Percentiles rank a stretch among this genome's conserved stretches.
phyloP scores from a whole-genome alignment of 495 filamentous ascomycete species.

The Rostrohypoxylon terebratum region DNA sequence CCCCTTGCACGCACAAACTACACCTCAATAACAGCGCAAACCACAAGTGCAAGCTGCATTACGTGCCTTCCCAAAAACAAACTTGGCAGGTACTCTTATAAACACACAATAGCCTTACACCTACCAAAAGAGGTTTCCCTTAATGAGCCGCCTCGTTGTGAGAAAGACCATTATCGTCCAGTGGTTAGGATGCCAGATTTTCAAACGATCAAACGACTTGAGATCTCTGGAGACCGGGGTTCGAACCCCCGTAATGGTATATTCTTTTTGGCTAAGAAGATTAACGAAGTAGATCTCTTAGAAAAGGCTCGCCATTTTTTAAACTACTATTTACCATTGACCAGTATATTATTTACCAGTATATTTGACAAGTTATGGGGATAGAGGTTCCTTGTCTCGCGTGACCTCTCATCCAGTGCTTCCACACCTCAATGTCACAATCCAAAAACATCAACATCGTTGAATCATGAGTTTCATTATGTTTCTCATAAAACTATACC shows the following conservation, averaged over 20 bases:
- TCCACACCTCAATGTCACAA: not conserved
- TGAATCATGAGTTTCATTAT: conserved; percentile 3
- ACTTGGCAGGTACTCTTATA: not conserved
- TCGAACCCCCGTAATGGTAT: conserved; percentile 43
- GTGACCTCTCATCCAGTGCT: not conserved
- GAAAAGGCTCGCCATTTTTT: too few species aligned
- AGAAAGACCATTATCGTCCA: conserved; percentile 32
- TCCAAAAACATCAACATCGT: not conserved
- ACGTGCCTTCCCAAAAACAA: not conserved
- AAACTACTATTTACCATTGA: too few species aligned
- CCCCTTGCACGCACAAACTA: not conserved
- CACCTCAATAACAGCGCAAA: too few species aligned
- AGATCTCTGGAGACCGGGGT: conserved; percentile 41
- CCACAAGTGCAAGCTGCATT: not conserved
- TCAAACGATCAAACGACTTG: conserved; percentile 17
- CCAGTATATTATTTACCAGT: too few species aligned
- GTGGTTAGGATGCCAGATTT: conserved; percentile 45
- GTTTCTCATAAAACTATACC: not conserved
- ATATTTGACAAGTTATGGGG: too few species aligned
- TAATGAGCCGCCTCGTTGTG: too few species aligned
- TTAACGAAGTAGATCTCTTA: too few species aligned
- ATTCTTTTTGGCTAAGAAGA: not conserved
- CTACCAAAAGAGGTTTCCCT: too few species aligned
- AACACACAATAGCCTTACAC: too few species aligned
- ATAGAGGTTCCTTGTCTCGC: too few species aligned